These are phyloP conservation scores for Truncatella angustata DNA, from an alignment of 2,329 filamentous ascomycete species.

Conservation along the genomic window DNA sequence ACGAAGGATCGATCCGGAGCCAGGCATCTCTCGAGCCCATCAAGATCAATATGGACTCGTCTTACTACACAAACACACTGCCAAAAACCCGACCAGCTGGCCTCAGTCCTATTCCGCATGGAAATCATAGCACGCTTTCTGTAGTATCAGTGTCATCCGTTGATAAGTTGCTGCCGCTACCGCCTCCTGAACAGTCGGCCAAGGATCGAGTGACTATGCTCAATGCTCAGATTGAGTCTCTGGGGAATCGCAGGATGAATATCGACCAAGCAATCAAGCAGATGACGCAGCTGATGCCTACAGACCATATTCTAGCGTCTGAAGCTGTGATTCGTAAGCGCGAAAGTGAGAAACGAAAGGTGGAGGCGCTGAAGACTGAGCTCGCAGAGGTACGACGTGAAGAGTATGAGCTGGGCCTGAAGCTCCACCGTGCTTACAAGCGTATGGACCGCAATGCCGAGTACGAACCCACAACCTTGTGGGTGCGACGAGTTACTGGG, in stretches of 20 bases:
- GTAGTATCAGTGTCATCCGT: constrained; percentile 18
- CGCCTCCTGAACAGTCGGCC: constrained; percentile 56
- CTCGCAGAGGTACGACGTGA: constrained; percentile 72
- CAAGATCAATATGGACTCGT: constrained; percentile 26
- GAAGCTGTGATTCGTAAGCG: constrained; percentile 59
- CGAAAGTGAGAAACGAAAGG: constrained; percentile 60
- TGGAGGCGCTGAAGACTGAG: constrained; percentile 64
- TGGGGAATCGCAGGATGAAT: constrained; percentile 68
- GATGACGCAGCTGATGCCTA: constrained; percentile 75
- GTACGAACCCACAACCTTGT: constrained; percentile 67
- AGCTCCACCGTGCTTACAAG: constrained; percentile 72
- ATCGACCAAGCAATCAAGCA: constrained; percentile 71
- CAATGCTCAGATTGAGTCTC: constrained; percentile 61
- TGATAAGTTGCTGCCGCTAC: constrained; percentile 59
- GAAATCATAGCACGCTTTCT: constrained; percentile 19
- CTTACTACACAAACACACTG: constrained; percentile 20
- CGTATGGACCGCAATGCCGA: constrained; percentile 65
- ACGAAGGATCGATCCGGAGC: constrained; percentile 18
- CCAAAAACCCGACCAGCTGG: constrained; percentile 12
- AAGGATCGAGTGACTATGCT: constrained; percentile 66
- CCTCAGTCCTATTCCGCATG: constrained; percentile 10
- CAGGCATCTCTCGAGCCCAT: constrained; percentile 21
- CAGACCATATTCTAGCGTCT: constrained; percentile 65
- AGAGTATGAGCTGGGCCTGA: constrained; percentile 76
- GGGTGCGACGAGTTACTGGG: constrained; percentile 75